phyloP scores from a whole-genome alignment of 352 stramenopile species.

The Phytopythium vexans region DNA sequence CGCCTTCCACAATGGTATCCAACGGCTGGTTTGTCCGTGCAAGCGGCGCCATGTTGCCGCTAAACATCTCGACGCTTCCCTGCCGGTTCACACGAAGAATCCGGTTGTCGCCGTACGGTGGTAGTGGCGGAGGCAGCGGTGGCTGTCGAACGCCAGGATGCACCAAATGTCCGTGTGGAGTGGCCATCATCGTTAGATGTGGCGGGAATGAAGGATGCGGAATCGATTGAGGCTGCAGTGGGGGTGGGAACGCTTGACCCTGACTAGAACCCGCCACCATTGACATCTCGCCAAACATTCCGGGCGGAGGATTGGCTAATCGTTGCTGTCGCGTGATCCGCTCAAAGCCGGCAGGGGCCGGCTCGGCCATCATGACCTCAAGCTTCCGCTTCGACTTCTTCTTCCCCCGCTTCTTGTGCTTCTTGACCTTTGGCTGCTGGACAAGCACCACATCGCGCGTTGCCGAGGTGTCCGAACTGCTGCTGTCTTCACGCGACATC shows the following conservation, averaged over 20 bases:
- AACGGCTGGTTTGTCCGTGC: slow-evolving; percentile 11
- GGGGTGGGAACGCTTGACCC: not conserved
- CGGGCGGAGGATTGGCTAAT: slow-evolving; percentile 9
- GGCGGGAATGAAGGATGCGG: slow-evolving; percentile 6
- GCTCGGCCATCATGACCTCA: slow-evolving; percentile 41
- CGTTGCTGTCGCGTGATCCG: slow-evolving; percentile 27
- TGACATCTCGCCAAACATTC: not conserved
- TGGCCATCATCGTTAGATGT: not conserved
- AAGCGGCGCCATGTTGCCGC: slow-evolving; percentile 9
- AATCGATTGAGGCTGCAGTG: slow-evolving; percentile 2
- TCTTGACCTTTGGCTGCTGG: slow-evolving; percentile 27
- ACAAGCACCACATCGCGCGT: not conserved
- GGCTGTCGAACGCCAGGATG: slow-evolving; percentile 1
- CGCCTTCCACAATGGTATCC: slow-evolving; percentile 10
- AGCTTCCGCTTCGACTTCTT: slow-evolving; percentile 77
- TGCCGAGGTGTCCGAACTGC: not conserved
- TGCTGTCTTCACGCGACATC: slow-evolving; percentile 10
- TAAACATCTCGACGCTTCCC: slow-evolving; percentile 54
- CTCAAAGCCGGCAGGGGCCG: slow-evolving; percentile 22
- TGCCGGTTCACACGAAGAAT: slow-evolving; percentile 76
- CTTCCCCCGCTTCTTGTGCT: slow-evolving; percentile 74
- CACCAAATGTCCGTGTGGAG: no score
- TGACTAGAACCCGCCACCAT: no score
- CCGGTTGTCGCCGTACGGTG: slow-evolving; percentile 41
- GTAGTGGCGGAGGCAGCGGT: slow-evolving; percentile 6